Evolutionary conservation across 768 basidiomycete genomes (phyloP).

Genomic region (Gymnopilus dilepis): DNA sequence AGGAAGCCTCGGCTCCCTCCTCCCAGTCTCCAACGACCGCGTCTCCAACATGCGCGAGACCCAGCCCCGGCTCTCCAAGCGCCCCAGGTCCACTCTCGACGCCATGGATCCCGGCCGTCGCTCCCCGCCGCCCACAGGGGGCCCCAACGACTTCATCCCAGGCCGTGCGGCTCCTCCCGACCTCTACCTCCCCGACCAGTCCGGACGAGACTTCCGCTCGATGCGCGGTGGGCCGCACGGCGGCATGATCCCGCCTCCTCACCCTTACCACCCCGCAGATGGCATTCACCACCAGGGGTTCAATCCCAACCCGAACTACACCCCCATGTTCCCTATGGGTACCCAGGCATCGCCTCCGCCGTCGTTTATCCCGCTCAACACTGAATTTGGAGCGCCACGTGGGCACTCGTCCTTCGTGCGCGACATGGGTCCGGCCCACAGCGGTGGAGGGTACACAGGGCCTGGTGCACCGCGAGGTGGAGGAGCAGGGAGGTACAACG

Average conservation of each 20-base stretch:
- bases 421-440: not conserved
- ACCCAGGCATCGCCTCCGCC: slow-evolving; percentile 18
- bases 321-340: slow-evolving; percentile 21
- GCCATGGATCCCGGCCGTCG: slow-evolving; percentile 20
- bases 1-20: slow-evolving; percentile 13
- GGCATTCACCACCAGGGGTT: slow-evolving; percentile 1
- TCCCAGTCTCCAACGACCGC: slow-evolving; percentile 28
- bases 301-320: slow-evolving; percentile 13
- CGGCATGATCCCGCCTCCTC: not conserved
- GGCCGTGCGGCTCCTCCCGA: slow-evolving; percentile 10
- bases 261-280: slow-evolving; percentile 6
- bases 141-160: slow-evolving; percentile 12
- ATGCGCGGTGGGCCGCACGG: slow-evolving; percentile 1
- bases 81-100: slow-evolving; percentile 14
- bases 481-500: slow-evolving; percentile 1
- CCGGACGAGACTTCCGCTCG: not conserved
- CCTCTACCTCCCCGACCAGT: slow-evolving; percentile 1
- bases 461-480: not conserved
- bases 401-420: slow-evolving; percentile 6
- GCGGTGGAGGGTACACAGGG: not conserved
- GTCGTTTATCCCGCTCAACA: slow-evolving; percentile 20
- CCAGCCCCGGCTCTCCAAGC: slow-evolving; percentile 24
- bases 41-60: slow-evolving; percentile 26
- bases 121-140: slow-evolving; percentile 9
- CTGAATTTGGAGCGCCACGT: not conserved